Evolutionary conservation across 805 yeast species (phyloP).

Genomic region (Candida ovalis): DNA sequence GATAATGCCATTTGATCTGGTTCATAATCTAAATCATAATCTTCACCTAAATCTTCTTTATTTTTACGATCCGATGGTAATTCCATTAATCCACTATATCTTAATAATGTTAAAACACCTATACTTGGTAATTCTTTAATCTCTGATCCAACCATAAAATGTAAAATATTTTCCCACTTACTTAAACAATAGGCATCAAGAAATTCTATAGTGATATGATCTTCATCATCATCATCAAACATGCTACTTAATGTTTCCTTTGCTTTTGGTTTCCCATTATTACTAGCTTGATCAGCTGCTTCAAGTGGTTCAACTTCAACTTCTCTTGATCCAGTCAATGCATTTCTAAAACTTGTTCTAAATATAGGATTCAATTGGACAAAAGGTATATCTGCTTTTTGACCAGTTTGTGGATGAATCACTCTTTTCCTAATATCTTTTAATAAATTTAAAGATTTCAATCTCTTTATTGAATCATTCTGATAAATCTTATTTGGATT

Average conservation of each 20-base stretch:
- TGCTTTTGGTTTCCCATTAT: conserved; percentile 1
- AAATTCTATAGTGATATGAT: conserved; percentile 57
- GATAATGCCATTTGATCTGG: conserved; percentile 18
- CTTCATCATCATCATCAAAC: conserved; percentile 60
- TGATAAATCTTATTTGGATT: conserved; percentile 44
- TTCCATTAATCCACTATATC: conserved; percentile 86
- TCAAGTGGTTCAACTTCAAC: conserved; percentile 30
- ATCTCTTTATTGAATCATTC: conserved; percentile 73
- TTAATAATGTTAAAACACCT: conserved; percentile 75
- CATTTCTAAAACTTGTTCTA: conserved; percentile 69
- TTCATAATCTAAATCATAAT: conserved; percentile 15
- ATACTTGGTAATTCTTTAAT: conserved; percentile 63
- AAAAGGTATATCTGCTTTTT: conserved; percentile 28
- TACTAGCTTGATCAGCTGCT: conserved; percentile 7
- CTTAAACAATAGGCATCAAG: conserved; percentile 76
- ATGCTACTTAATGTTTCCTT: conserved; percentile 34
- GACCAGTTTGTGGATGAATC: conserved; percentile 33
- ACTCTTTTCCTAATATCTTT: conserved; percentile 44
- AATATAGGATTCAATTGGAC: conserved; percentile 67
- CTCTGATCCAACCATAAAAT: conserved; percentile 96
- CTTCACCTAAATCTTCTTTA: conserved; percentile 24
- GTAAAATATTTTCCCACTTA: conserved; percentile 93
- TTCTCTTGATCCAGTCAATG: conserved; percentile 63
- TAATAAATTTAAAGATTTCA: conserved; percentile 72
- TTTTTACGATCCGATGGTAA: conserved; percentile 37